Evolutionary conservation across 495 filamentous ascomycete species (phyloP), one percentile per base, ranked within the genome.

Genomic region (Aspergillus baeticus): DNA sequence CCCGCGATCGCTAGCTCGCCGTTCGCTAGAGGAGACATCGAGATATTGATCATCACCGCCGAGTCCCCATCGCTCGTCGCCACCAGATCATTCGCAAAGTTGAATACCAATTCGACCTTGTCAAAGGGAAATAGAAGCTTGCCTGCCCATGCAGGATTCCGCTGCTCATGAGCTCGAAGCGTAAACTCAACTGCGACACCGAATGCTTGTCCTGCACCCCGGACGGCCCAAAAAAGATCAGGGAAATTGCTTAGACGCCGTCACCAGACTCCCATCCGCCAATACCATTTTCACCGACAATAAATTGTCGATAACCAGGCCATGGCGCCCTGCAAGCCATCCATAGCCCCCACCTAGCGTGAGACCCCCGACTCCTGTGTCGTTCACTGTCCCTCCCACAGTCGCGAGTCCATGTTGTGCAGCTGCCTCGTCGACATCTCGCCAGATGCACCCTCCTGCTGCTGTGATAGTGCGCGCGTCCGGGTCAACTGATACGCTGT

Each of bases 261-360:
- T 61, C 14, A 68, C 58, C 23, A 74, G 67, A 18, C 45, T 42
- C 1, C 78, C 79, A 51, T 80, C 69, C 0, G 80, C 79, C 1
- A 80, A 61, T 11, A 82, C 77, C 14, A 83, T 64, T 13, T 72
- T 57, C 29, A 69, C 70, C 10, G 61, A 62, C 17, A 83, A 21
- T 1, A 83, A 66, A 55, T 72, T 76, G 61, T 83, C 80, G 45
- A 80, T 72, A 2, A 65, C 65, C 1, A 80, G 64, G 13, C 79
- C 81, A 57, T 79, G 52, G 7, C 61, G 57, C 5, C 73, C 72
- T 3, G 65, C 63, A 10, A 84, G 65, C 59, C 69, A 73, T 10
- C 80, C 78, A 56, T 77, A 78, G 5, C 82, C 81, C 4, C 79
- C 81, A 14, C 80, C 80, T 0, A 84, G 67, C 1, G 77, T 79